Conservation (phyloP, 2,329 filamentous ascomycete species). For the Calonectria leucothoes region DNA sequence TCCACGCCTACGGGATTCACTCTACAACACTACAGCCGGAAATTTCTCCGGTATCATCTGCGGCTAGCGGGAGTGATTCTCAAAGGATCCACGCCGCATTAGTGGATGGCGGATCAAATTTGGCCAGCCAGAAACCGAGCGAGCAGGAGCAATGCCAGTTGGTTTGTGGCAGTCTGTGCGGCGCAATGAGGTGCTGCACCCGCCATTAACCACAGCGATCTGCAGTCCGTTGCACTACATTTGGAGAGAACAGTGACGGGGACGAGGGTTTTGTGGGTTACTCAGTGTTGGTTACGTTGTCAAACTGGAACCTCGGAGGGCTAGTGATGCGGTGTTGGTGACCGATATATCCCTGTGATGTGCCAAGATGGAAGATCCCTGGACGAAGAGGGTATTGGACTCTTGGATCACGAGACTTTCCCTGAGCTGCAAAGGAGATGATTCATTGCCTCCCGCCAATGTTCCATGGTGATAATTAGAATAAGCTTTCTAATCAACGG, state of each 20-base stretch:
- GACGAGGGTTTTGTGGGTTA: slow-evolving; percentile 26
- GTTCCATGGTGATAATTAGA: slow-evolving; percentile 11
- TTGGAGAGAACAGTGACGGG: slow-evolving; percentile 16
- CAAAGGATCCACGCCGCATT: slow-evolving; percentile 20
- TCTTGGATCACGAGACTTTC: slow-evolving; percentile 14
- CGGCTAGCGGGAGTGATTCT: slow-evolving; percentile 22
- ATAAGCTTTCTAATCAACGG: slow-evolving; percentile 11
- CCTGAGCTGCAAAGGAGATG: slow-evolving; percentile 1
- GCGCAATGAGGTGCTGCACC: slow-evolving; percentile 63
- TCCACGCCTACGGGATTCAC: slow-evolving; percentile 80
- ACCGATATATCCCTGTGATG: slow-evolving; percentile 17
- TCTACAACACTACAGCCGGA: slow-evolving; percentile 79
- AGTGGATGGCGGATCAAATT: slow-evolving; percentile 20
- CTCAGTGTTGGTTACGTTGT: slow-evolving; percentile 15
- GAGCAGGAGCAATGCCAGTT: slow-evolving; percentile 58
- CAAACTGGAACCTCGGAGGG: slow-evolving; percentile 17
- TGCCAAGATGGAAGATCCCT: slow-evolving; percentile 29
- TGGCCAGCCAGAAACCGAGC: slow-evolving; percentile 32
- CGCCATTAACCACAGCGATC: slow-evolving; percentile 33
- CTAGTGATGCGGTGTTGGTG: slow-evolving; percentile 12
- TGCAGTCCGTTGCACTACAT: slow-evolving; percentile 9
- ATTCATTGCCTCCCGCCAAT: slow-evolving; percentile 19
- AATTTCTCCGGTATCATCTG: slow-evolving; percentile 30
- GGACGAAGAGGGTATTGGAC: slow-evolving; percentile 8
- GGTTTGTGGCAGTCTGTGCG: slow-evolving; percentile 62